phyloP scores from a whole-genome alignment of 1,284 basidiomycete species.

The Phellopilus nigrolimitatus region DNA sequence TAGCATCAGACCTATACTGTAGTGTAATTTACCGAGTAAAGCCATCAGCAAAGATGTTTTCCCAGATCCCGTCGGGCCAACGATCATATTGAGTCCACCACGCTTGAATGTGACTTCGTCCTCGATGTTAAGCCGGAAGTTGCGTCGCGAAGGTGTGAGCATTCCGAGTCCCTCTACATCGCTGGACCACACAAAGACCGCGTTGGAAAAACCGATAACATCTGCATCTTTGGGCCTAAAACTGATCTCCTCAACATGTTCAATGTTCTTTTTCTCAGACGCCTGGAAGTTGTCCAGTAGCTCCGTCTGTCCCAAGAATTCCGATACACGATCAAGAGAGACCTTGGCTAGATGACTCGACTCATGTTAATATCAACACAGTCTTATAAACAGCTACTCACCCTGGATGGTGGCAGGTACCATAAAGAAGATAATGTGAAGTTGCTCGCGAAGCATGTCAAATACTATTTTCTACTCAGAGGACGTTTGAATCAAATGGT shows the following conservation, averaged over 20 bases:
- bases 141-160: conserved; percentile 30
- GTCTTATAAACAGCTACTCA: conserved; percentile 22
- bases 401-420: conserved; percentile 33
- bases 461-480: conserved; percentile 28
- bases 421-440: conserved; percentile 30
- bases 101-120: conserved; percentile 53
- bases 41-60: conserved; percentile 53
- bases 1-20: no score
- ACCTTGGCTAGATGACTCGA: conserved; percentile 36
- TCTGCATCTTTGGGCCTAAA: conserved; percentile 24
- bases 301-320: conserved; percentile 42
- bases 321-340: conserved; percentile 42
- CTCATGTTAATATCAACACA: conserved; percentile 27
- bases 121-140: conserved; percentile 46
- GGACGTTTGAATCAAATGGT: background rate
- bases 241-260: conserved; percentile 21
- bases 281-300: conserved; percentile 42
- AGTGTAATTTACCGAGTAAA: conserved; percentile 37
- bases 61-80: conserved; percentile 56
- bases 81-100: conserved; percentile 56
- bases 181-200: conserved; percentile 39
- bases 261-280: conserved; percentile 26
- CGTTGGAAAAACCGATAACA: conserved; percentile 37
- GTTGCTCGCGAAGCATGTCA: conserved; percentile 33
- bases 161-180: conserved; percentile 26